Percentiles rank a stretch among this genome's conserved stretches.
phyloP scores from a whole-genome alignment of 139 green algal genomes.

The Ostreobium quekettii region DNA sequence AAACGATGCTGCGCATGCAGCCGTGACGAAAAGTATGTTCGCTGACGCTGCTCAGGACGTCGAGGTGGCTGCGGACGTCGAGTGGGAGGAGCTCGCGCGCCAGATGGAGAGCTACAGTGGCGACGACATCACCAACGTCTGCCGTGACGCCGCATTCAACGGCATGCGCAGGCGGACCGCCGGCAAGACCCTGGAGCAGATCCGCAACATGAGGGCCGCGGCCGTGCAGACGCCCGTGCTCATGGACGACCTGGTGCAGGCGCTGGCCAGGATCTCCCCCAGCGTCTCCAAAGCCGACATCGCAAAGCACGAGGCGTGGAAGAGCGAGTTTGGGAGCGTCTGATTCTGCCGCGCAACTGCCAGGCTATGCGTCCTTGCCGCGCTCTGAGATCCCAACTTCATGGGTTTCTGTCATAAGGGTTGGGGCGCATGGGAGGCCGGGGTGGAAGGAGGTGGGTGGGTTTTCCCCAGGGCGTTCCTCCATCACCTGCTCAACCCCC shows the following conservation, averaged over 20 bases:
- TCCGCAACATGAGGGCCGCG: constrained; percentile 33
- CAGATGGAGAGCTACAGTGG: constrained; percentile 74
- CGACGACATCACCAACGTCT: constrained; percentile 88
- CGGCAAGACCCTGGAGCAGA: constrained; percentile 56
- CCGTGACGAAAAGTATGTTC: no score
- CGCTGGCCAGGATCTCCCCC: constrained; percentile 71
- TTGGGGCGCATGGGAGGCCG: no score
- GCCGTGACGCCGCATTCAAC: constrained; percentile 82
- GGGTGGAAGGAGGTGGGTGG: no score
- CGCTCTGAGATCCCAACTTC: no score
- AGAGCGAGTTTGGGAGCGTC: constrained; percentile 60
- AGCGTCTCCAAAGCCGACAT: constrained; percentile 70
- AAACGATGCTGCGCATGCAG: no score
- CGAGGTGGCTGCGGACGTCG: constrained; percentile 49
- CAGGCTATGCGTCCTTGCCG: no score
- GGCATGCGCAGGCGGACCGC: constrained; percentile 73
- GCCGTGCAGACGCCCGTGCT: constrained; percentile 29
- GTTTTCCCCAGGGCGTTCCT: no score
- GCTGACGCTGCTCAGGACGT: no score
- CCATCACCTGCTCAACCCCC: no score
- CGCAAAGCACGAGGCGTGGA: constrained; percentile 69
- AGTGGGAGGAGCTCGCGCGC: constrained; percentile 55
- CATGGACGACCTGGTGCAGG: constrained; percentile 51
- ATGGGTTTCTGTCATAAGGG: no score
- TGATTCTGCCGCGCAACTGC: no score